phyloP scores from a whole-genome alignment of 257 asterid species.

The Phtheirospermum japonicum region DNA sequence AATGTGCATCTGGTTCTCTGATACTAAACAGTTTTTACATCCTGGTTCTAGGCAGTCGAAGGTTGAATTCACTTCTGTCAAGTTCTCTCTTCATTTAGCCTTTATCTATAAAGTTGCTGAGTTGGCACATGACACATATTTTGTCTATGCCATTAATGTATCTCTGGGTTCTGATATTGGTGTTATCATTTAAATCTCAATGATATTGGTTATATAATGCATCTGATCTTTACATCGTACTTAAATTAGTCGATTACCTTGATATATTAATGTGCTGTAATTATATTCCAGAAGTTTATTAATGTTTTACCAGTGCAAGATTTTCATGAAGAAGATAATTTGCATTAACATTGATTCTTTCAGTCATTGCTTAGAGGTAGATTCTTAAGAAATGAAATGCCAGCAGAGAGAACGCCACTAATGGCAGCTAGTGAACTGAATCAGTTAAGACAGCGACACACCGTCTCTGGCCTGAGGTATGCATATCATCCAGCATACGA shows the following conservation, averaged over 20 bases:
- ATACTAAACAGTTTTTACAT: conserved; percentile 5
- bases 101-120: not conserved
- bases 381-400: conserved; percentile 61
- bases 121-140: conserved; percentile 1
- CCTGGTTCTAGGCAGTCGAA: conserved; percentile 19
- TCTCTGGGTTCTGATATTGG: not conserved
- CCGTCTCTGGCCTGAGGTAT: conserved; percentile 67
- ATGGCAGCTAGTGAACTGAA: conserved; percentile 50
- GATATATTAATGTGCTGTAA: not conserved
- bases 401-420: conserved; percentile 55
- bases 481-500: conserved; percentile 4
- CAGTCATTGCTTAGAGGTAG: conserved; percentile 72
- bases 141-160: not conserved
- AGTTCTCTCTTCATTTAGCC: not conserved
- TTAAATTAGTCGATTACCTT: not conserved
- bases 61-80: not conserved
- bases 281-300: not conserved
- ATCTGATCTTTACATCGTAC: not conserved
- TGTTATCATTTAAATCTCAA: not conserved
- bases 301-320: not conserved
- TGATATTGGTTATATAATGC: not conserved
- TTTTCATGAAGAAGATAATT: not conserved
- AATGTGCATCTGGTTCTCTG: not conserved
- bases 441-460: conserved; percentile 65
- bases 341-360: conserved; percentile 22